These are phyloP conservation scores for Brettanomyces custersianus DNA, from an alignment of 805 yeast species.

Conservation along the genomic window DNA sequence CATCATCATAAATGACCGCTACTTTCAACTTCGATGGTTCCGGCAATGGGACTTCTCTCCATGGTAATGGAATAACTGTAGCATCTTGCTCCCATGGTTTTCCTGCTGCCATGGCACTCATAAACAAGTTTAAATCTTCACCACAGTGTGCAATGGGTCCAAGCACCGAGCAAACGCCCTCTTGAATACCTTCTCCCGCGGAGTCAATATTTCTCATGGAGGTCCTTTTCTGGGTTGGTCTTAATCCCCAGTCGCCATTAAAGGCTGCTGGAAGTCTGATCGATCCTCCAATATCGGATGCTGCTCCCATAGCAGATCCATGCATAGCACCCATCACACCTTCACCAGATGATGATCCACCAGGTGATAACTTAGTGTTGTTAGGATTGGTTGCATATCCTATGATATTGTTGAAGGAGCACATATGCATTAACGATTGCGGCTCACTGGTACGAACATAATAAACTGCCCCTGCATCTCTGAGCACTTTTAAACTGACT, in stretches of 20 bases:
- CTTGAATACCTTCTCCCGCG: slow-evolving; percentile 34
- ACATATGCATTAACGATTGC: slow-evolving; percentile 44
- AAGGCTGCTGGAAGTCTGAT: slow-evolving; percentile 47
- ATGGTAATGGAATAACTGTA: slow-evolving; percentile 36
- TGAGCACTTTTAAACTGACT: slow-evolving; percentile 30
- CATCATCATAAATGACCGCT: slow-evolving; percentile 39
- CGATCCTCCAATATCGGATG: slow-evolving; percentile 45
- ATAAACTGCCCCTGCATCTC: slow-evolving; percentile 44
- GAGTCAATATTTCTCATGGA: slow-evolving; percentile 29
- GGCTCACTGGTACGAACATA: slow-evolving; percentile 49
- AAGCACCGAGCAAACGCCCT: slow-evolving; percentile 33
- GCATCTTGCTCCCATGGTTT: slow-evolving; percentile 51
- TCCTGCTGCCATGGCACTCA: slow-evolving; percentile 32
- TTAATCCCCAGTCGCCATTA: slow-evolving; percentile 38
- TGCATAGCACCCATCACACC: slow-evolving; percentile 36
- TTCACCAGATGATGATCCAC: slow-evolving; percentile 48
- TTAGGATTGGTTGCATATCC: slow-evolving; percentile 43
- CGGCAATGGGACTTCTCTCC: slow-evolving; percentile 32
- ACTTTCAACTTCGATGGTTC: slow-evolving; percentile 14
- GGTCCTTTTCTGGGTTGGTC: slow-evolving; percentile 37
- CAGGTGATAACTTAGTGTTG: slow-evolving; percentile 35
- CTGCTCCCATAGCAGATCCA: slow-evolving; percentile 34
- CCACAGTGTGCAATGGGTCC: slow-evolving; percentile 39
- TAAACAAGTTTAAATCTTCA: slow-evolving; percentile 37
- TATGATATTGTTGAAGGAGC: slow-evolving; percentile 42